These are phyloP conservation scores for Pachysandra terminalis DNA, from an alignment of 164 flowering plant genomes.

Conservation along the genomic window DNA sequence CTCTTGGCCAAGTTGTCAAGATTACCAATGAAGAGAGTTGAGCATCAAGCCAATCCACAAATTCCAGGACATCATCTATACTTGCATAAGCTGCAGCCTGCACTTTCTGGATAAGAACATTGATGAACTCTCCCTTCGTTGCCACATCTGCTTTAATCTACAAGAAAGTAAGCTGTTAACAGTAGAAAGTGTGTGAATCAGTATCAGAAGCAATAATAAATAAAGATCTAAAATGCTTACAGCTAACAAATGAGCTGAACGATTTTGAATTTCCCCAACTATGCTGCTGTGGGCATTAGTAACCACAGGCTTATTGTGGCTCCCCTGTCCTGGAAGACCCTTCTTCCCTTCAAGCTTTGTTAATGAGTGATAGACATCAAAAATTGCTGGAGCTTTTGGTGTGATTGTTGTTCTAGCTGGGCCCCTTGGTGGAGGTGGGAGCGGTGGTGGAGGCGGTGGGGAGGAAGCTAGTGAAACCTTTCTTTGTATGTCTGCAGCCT, in stretches of 20 bases:
- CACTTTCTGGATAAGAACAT: slow-evolving; percentile 52
- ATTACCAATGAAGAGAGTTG: slow-evolving; percentile 66
- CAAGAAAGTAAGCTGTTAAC: slow-evolving; percentile 8
- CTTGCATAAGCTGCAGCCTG: slow-evolving; percentile 36
- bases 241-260: slow-evolving; percentile 67
- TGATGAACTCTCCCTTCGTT: slow-evolving; percentile 66
- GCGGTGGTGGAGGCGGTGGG: slow-evolving; percentile 36
- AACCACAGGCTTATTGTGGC: slow-evolving; percentile 20
- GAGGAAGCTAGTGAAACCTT: slow-evolving; percentile 17
- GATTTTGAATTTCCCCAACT: slow-evolving; percentile 77
- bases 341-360: slow-evolving; percentile 38
- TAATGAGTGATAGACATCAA: slow-evolving; percentile 43
- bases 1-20: background rate
- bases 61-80: slow-evolving; percentile 54
- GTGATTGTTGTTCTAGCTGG: slow-evolving; percentile 27
- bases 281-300: slow-evolving; percentile 60
- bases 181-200: background rate
- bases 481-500: slow-evolving; percentile 14
- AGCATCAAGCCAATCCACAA: slow-evolving; percentile 67
- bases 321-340: too few species aligned
- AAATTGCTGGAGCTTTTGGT: slow-evolving; percentile 39
- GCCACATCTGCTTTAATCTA: slow-evolving; percentile 62
- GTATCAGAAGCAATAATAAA: background rate
- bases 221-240: slow-evolving; percentile 29
- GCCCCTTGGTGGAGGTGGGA: slow-evolving; percentile 23